Conservation (phyloP, 1,284 basidiomycete species). For the Heterobasidion occidentale region DNA sequence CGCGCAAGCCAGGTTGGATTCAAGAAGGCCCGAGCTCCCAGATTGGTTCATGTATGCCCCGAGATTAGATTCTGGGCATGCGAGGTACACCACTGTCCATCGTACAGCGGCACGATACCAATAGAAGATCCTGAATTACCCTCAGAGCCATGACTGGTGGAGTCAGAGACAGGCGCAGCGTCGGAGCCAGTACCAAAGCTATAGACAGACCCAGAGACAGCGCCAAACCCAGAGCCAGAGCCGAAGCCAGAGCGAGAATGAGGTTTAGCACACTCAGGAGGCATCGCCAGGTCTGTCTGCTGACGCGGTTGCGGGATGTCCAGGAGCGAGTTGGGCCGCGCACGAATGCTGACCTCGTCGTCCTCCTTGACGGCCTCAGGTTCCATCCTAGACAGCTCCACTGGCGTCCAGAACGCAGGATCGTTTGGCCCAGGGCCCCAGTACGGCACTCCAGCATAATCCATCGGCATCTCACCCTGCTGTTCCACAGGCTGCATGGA, state of each 20-base stretch:
- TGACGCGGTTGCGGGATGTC: background rate
- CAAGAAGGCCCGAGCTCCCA: background rate
- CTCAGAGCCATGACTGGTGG: too few species aligned
- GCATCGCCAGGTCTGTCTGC: background rate
- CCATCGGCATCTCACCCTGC: background rate
- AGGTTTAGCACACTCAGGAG: background rate
- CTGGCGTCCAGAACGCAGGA: background rate
- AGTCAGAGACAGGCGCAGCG: background rate
- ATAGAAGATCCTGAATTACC: background rate
- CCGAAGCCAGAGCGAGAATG: background rate
- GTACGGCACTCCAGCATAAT: background rate
- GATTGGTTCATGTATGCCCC: background rate
- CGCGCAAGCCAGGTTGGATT: background rate
- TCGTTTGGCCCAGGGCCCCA: conserved; percentile 3
- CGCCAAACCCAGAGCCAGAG: background rate
- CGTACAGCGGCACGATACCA: background rate
- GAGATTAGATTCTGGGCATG: background rate
- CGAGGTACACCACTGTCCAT: background rate
- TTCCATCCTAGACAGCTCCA: background rate
- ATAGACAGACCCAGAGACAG: background rate
- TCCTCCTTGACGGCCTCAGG: background rate
- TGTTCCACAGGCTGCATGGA: too few species aligned
- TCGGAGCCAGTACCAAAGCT: background rate
- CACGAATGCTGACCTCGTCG: background rate
- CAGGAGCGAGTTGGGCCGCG: background rate